These are phyloP conservation scores for Ammopiptanthus mongolicus DNA, from an alignment of 306 rosid genomes.

Conservation along the genomic window DNA sequence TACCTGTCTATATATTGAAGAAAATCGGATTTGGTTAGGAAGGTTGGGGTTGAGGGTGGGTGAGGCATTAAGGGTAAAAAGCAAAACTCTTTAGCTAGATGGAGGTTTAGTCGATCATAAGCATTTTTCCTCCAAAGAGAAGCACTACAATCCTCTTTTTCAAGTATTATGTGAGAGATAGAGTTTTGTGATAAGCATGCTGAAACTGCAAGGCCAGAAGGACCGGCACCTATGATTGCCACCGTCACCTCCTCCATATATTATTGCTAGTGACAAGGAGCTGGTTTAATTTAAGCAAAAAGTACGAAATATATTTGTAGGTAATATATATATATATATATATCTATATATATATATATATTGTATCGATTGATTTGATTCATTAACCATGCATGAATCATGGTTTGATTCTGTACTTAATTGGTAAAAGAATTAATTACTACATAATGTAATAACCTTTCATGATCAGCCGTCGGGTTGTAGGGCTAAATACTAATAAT, in stretches of 20 bases:
- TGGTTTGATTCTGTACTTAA: too few species aligned
- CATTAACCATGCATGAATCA: too few species aligned
- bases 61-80: slow-evolving; percentile 30
- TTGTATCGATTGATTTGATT: too few species aligned
- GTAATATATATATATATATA: neutral
- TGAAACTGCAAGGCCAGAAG: slow-evolving; percentile 44
- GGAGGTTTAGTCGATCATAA: slow-evolving; percentile 41
- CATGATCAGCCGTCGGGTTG: too few species aligned
- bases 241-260: slow-evolving; percentile 20
- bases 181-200: slow-evolving; percentile 29
- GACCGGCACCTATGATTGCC: slow-evolving; percentile 43
- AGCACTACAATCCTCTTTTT: slow-evolving; percentile 40
- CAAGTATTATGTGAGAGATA: slow-evolving; percentile 35
- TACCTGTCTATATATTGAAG: slow-evolving; percentile 33
- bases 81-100: slow-evolving; percentile 40
- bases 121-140: slow-evolving; percentile 53
- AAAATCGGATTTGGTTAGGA: slow-evolving; percentile 25
- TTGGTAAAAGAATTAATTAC: too few species aligned
- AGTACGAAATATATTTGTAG: neutral
- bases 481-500: too few species aligned
- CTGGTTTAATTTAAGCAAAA: neutral
- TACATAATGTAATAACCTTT: too few species aligned
- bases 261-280: neutral
- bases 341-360: too few species aligned
- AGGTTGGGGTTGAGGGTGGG: slow-evolving; percentile 14